Evolutionary conservation across 129 eudicot genomes (phyloP).

Genomic region (Tagetes erecta): DNA sequence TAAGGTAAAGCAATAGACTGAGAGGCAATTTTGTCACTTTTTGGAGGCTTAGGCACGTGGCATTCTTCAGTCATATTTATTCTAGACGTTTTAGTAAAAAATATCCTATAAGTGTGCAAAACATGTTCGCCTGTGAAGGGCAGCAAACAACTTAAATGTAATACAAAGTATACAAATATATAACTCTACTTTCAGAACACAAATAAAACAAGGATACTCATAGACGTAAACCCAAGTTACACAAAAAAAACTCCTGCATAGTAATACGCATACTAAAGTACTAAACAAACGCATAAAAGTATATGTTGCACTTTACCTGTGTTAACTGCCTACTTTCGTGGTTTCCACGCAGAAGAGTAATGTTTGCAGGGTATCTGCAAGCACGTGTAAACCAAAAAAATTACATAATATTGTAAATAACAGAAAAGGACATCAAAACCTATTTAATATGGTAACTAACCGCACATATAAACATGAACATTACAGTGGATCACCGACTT

Average conservation of each 20-base stretch:
- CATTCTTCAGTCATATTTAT: not conserved
- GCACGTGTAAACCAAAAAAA: slow-evolving; percentile 15
- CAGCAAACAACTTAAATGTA: not conserved
- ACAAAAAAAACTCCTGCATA: not conserved
- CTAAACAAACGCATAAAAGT: not conserved
- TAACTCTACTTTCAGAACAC: not conserved
- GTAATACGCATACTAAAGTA: not conserved
- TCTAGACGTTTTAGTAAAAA: not conserved
- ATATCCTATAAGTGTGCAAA: not conserved
- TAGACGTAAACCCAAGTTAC: not conserved
- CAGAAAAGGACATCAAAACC: not conserved
- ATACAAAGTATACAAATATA: not conserved
- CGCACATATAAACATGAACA: slow-evolving; percentile 2
- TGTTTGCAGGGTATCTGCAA: slow-evolving; percentile 90
- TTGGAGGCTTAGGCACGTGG: too few species aligned
- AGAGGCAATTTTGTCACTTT: not conserved
- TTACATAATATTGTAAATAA: slow-evolving; percentile 1
- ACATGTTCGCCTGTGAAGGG: not conserved
- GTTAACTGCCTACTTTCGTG: slow-evolving; percentile 98
- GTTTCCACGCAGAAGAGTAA: slow-evolving; percentile 94
- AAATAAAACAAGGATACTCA: not conserved
- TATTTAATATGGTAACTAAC: not conserved
- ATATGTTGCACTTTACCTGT: slow-evolving; percentile 49
- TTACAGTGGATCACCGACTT: slow-evolving; percentile 12
- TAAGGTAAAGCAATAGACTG: not conserved